Base-by-base conservation (phyloP, 805 yeast genomes). In the Sungouiozyma intestinalis region DNA sequence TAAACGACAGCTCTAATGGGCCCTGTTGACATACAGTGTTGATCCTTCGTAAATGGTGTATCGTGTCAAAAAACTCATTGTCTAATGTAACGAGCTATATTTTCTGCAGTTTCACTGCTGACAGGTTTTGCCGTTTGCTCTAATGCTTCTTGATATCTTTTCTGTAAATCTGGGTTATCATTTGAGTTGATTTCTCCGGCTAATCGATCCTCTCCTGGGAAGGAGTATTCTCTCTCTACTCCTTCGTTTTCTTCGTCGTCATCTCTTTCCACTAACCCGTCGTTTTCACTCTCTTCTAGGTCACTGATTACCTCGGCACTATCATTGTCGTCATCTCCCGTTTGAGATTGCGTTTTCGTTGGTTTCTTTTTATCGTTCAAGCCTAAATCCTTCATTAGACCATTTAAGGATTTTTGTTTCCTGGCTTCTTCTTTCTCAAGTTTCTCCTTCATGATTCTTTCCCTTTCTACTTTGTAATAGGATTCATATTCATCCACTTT, bases 401-500 rank as follows among this genome's bases (percentile, higher is more conserved):
- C 72, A 37, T 73, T 69, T 53, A 92, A 66, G 20, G 82, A 79
- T 49, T 77, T 73, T 31, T 85, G 81, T 60, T 86, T 85, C 52
- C 80, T 71, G 53, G 69, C 66, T 58, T 78, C 77, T 54, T 84
- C 94, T 42, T 78, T 79, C 45, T 79, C 81, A 51, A 82, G 84
- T 55, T 86, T 84, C 49, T 82, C 77, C 59, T 81, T 74, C 40
- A 82, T 57, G 14, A 90, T 77, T 53, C 83, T 69, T 45, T 90
- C 96, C 57, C 96, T 75, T 65, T 92, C 97, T 7, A 79, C 79
- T 54, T 77, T 77, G 62, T 92, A 92, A 53, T 71, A 88, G 45
- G 78, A 77, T 45, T 86, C 77, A 61, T 81, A 92, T 63, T 92
- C 99, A 33, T 79, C 85, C 38, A 81, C 87, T 64, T 92, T 92